A percentile compares a stretch with the other conserved stretches of the same genome.
Evolutionary conservation across 768 basidiomycete species (phyloP).

Genomic region (Pleurotus pulmonarius): DNA sequence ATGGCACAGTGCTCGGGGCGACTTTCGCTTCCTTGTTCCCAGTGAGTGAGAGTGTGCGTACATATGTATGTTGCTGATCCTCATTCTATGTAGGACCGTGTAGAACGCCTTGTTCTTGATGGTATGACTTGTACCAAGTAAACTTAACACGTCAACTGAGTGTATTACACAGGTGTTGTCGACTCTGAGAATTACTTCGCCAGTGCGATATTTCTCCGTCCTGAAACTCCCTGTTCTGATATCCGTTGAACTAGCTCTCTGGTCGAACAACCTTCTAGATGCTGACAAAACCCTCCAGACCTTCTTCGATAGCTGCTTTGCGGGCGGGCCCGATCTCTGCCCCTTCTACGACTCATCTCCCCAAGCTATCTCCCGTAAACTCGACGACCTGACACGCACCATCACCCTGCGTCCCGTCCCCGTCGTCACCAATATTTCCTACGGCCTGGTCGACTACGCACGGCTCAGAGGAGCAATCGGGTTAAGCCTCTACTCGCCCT

Average conservation of each 20-base stretch:
- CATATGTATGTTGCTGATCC: slow-evolving; percentile 11
- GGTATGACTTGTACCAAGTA: slow-evolving; percentile 11
- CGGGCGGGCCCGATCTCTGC: slow-evolving; percentile 17
- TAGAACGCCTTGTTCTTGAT: slow-evolving; percentile 28
- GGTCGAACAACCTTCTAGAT: slow-evolving; percentile 15
- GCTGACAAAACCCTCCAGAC: slow-evolving; percentile 17
- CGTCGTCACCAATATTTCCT: slow-evolving; percentile 11
- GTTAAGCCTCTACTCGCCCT: slow-evolving; percentile 19
- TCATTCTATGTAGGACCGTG: slow-evolving; percentile 19
- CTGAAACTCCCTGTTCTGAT: neutral
- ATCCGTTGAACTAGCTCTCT: neutral
- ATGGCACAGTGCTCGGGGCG: slow-evolving; percentile 21
- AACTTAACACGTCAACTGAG: neutral
- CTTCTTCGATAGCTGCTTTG: slow-evolving; percentile 18
- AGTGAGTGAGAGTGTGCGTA: slow-evolving; percentile 12
- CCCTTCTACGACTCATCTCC: slow-evolving; percentile 19
- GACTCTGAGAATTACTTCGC: slow-evolving; percentile 22
- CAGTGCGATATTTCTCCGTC: slow-evolving; percentile 7
- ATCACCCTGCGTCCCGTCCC: slow-evolving; percentile 17
- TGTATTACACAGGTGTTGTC: slow-evolving; percentile 12
- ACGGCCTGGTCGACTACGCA: slow-evolving; percentile 21
- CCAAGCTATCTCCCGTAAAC: slow-evolving; percentile 11
- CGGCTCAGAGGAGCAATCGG: slow-evolving; percentile 15
- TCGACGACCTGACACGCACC: slow-evolving; percentile 13
- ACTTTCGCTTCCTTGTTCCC: slow-evolving; percentile 32